A percentile compares a stretch with the other conserved stretches of the same genome.
phyloP scores from a whole-genome alignment of 441 rosid genomes.

The Pelargonium myrrhifolium region DNA sequence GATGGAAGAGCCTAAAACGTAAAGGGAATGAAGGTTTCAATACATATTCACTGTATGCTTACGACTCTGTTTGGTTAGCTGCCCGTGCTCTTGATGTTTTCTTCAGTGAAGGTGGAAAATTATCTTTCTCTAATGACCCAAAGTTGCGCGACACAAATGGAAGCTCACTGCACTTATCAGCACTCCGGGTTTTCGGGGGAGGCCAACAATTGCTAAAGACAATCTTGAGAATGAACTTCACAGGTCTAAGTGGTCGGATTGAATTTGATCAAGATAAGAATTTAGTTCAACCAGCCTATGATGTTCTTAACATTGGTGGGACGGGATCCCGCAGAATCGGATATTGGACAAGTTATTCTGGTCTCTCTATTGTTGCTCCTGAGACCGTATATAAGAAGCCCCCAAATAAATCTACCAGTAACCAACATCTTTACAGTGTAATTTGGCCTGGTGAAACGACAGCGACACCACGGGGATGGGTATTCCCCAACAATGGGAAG shows the following conservation, averaged over 20 bases:
- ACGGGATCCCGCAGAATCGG: conserved; percentile 60
- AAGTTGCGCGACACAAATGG: conserved; percentile 36
- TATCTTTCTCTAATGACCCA: conserved; percentile 61
- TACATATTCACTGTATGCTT: conserved; percentile 78
- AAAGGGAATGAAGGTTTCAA: conserved; percentile 39
- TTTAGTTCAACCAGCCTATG: conserved; percentile 62
- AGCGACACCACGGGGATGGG: conserved; percentile 70
- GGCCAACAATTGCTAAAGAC: conserved; percentile 58
- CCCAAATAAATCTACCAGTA: conserved; percentile 34
- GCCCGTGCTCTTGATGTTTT: conserved; percentile 69
- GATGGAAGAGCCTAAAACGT: conserved; percentile 46
- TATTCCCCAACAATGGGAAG: conserved; percentile 75
- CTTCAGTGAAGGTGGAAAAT: conserved; percentile 42
- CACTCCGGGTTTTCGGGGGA: conserved; percentile 58
- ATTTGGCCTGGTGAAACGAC: conserved; percentile 77
- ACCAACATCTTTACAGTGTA: conserved; percentile 44
- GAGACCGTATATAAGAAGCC: conserved; percentile 52
- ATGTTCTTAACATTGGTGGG: conserved; percentile 63
- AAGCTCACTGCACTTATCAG: conserved; percentile 44
- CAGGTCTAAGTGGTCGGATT: conserved; percentile 61
- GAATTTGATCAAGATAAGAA: conserved; percentile 49
- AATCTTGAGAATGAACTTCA: conserved; percentile 48
- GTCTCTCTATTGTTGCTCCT: conserved; percentile 55
- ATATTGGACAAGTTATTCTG: conserved; percentile 77
- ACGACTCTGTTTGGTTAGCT: conserved; percentile 86